phyloP scores from a whole-genome alignment of 768 basidiomycete species.

The Rhodotorula diobovata region DNA sequence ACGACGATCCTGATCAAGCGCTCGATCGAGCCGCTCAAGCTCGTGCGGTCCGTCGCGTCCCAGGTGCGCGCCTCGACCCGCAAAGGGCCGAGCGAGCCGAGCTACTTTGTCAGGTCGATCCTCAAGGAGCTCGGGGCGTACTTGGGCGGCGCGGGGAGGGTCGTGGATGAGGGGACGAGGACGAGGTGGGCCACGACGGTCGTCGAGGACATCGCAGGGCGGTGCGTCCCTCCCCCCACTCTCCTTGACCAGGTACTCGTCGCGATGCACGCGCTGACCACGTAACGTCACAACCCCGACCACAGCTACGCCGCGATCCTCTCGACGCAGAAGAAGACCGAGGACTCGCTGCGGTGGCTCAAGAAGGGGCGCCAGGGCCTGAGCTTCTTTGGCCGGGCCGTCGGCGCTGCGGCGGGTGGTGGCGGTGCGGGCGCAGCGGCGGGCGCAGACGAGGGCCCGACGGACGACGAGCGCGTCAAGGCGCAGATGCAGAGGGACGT shows the following conservation, averaged over 20 bases:
- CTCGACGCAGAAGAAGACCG: slow-evolving; percentile 80
- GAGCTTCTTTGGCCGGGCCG: slow-evolving; percentile 65
- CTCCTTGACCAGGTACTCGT: background rate
- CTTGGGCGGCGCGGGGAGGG: slow-evolving; percentile 61
- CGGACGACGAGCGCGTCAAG: slow-evolving; percentile 79
- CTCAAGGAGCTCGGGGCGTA: slow-evolving; percentile 67
- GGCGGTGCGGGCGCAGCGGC: slow-evolving; percentile 47
- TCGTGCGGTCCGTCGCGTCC: slow-evolving; percentile 80
- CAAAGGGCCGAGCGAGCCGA: slow-evolving; percentile 68
- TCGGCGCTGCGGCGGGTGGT: too few relatives aligned
- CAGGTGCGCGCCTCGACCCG: slow-evolving; percentile 82
- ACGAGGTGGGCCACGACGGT: slow-evolving; percentile 43
- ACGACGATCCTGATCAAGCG: slow-evolving; percentile 66
- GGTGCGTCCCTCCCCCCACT: slow-evolving; percentile 39
- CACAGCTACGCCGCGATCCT: slow-evolving; percentile 78
- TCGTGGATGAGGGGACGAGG: slow-evolving; percentile 57
- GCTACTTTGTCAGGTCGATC: slow-evolving; percentile 76
- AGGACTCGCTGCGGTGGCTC: slow-evolving; percentile 76
- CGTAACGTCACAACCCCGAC: too few relatives aligned
- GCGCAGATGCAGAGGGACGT: slow-evolving; percentile 83
- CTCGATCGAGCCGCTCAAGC: slow-evolving; percentile 77
- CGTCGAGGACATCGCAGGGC: slow-evolving; percentile 45
- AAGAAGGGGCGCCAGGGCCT: slow-evolving; percentile 73
- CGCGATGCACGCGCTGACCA: background rate
- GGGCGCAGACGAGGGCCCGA: slow-evolving; percentile 68